These are phyloP conservation scores for Agrocybe chaxingu DNA, from an alignment of 768 basidiomycete genomes.

Conservation along the genomic window DNA sequence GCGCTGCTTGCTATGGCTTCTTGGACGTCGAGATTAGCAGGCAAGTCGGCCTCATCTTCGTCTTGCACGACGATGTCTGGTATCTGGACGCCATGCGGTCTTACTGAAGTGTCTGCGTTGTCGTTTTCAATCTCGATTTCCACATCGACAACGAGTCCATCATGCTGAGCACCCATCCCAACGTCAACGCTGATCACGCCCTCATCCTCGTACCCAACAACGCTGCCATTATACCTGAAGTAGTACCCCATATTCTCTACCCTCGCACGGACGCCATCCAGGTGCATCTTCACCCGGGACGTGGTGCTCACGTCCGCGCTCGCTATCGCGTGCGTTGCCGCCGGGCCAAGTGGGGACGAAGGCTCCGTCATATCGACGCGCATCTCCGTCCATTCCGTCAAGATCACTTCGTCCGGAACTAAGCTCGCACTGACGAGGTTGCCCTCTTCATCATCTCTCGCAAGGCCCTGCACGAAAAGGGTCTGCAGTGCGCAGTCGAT, in stretches of 20 bases:
- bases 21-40: conserved; percentile 9
- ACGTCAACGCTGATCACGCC: conserved; percentile 33
- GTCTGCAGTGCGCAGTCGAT: conserved; percentile 30
- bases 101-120: conserved; percentile 3
- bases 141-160: conserved; percentile 26
- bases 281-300: conserved; percentile 23
- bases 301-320: conserved; percentile 17
- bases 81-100: not conserved
- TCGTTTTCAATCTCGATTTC: conserved; percentile 27
- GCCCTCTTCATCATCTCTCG: conserved; percentile 9
- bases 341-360: not conserved
- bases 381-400: conserved; percentile 34
- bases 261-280: conserved; percentile 32
- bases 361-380: conserved; percentile 27
- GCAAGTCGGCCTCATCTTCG: conserved; percentile 1
- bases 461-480: conserved; percentile 23
- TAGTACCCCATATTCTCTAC: conserved; percentile 35
- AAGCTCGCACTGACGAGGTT: conserved; percentile 23
- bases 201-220: conserved; percentile 33
- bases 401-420: conserved; percentile 29
- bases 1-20: conserved; percentile 2
- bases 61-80: conserved; percentile 14
- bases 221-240: conserved; percentile 24
- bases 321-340: not conserved
- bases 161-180: conserved; percentile 19